phyloP scores from a whole-genome alignment of 139 green algal genomes.

The Haematococcus lacustris region DNA sequence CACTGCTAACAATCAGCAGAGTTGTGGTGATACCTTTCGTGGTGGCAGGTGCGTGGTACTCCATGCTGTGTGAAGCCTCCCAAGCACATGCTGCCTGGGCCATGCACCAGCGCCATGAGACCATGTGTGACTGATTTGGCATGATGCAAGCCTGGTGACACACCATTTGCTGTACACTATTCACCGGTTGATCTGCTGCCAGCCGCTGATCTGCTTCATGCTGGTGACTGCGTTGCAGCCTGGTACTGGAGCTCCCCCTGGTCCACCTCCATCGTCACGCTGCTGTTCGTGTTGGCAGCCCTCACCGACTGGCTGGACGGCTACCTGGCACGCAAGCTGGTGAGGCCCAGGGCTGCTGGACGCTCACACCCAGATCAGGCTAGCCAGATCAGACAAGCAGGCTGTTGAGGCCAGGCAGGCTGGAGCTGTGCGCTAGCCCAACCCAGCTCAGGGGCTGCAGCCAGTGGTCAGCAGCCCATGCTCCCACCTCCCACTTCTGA shows the following conservation, averaged over 20 bases:
- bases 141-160: background rate
- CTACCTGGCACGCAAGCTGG: slow-evolving; percentile 85
- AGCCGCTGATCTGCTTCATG: background rate
- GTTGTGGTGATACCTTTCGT: slow-evolving; percentile 78
- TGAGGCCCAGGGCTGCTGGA: too few relatives aligned
- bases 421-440: too few relatives aligned
- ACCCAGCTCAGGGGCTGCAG: too few relatives aligned
- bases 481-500: too few relatives aligned
- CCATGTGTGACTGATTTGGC: background rate
- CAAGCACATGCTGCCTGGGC: background rate
- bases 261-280: slow-evolving; percentile 32
- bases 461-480: too few relatives aligned
- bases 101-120: background rate
- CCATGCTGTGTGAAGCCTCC: background rate
- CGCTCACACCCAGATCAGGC: too few relatives aligned
- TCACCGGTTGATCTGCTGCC: background rate
- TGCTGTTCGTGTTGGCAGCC: slow-evolving; percentile 73
- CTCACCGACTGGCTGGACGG: slow-evolving; percentile 96
- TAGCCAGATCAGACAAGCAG: too few relatives aligned
- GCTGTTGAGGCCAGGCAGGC: too few relatives aligned
- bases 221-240: slow-evolving; percentile 9
- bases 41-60: slow-evolving; percentile 34
- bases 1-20: slow-evolving; percentile 72
- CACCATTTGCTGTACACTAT: background rate
- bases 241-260: slow-evolving; percentile 50